Evolutionary conservation across 768 basidiomycete genomes (phyloP).

Genomic region (Naganishia antarctica): DNA sequence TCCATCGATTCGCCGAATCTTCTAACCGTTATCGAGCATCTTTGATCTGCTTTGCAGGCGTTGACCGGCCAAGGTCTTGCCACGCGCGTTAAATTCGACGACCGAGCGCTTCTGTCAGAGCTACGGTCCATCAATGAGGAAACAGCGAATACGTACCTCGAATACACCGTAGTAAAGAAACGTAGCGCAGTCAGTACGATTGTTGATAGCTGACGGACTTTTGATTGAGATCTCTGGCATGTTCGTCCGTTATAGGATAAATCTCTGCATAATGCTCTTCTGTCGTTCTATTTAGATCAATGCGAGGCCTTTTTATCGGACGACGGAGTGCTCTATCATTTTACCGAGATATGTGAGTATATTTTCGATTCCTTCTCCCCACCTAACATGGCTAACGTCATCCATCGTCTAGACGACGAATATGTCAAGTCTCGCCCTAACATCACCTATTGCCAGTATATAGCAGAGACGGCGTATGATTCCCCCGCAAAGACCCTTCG

Average conservation of each 20-base stretch:
- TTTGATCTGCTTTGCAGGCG: slow-evolving; percentile 53
- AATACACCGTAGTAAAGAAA: slow-evolving; percentile 70
- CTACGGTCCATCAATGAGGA: slow-evolving; percentile 58
- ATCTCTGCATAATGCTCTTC: slow-evolving; percentile 64
- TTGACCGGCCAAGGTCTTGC: slow-evolving; percentile 56
- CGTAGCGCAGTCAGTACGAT: slow-evolving; percentile 56
- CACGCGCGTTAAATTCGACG: slow-evolving; percentile 63
- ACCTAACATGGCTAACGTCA: background rate
- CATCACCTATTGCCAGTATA: slow-evolving; percentile 63
- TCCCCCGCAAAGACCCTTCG: slow-evolving; percentile 67
- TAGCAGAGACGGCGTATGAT: slow-evolving; percentile 75
- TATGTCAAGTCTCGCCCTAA: slow-evolving; percentile 25
- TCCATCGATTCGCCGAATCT: background rate
- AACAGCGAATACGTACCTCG: slow-evolving; percentile 68
- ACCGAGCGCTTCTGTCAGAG: slow-evolving; percentile 56
- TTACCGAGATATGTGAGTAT: slow-evolving; percentile 44
- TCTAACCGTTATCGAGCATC: slow-evolving; percentile 13
- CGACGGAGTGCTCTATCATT: slow-evolving; percentile 56
- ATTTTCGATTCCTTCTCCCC: too few relatives aligned
- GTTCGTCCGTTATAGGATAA: slow-evolving; percentile 52
- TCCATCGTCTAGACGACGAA: slow-evolving; percentile 24
- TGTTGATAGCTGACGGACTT: background rate
- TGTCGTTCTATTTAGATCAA: slow-evolving; percentile 56
- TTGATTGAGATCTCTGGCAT: too few relatives aligned
- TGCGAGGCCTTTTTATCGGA: slow-evolving; percentile 34